phyloP scores from a whole-genome alignment of 768 basidiomycete genomes.

The Myochromella boudieri region DNA sequence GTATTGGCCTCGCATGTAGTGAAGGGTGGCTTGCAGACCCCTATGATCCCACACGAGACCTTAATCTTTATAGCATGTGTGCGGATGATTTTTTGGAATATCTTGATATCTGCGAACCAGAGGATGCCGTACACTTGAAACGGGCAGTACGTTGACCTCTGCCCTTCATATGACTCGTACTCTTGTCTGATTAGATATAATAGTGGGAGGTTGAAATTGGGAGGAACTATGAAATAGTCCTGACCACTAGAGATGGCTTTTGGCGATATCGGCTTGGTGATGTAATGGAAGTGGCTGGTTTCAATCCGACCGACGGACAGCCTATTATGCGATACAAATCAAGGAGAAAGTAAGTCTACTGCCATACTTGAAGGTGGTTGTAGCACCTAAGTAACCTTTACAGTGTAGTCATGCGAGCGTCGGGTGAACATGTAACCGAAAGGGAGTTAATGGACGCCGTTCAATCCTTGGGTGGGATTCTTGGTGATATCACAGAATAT shows the following conservation, averaged over 20 bases:
- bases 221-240: conserved; percentile 8
- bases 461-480: conserved; percentile 1
- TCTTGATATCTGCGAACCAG: conserved; percentile 4
- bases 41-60: conserved; percentile 4
- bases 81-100: conserved; percentile 12
- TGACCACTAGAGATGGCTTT: conserved; percentile 11
- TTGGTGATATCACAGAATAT: conserved; percentile 15
- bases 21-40: conserved; percentile 5
- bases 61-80: conserved; percentile 5
- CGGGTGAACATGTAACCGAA: conserved; percentile 14
- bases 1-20: background rate
- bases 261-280: conserved; percentile 14
- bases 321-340: conserved; percentile 6
- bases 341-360: conserved; percentile 5
- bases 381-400: background rate
- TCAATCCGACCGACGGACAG: conserved; percentile 6
- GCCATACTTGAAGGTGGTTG: background rate
- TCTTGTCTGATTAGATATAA: too few relatives aligned
- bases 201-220: conserved; percentile 10
- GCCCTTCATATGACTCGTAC: too few relatives aligned
- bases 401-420: conserved; percentile 12
- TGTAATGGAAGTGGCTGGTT: conserved; percentile 8
- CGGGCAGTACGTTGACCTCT: background rate
- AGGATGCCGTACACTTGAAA: background rate
- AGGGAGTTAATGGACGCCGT: conserved; percentile 7